Base-by-base conservation (phyloP, 148 eudicot genomes). In the Chenopodium berlandieri region DNA sequence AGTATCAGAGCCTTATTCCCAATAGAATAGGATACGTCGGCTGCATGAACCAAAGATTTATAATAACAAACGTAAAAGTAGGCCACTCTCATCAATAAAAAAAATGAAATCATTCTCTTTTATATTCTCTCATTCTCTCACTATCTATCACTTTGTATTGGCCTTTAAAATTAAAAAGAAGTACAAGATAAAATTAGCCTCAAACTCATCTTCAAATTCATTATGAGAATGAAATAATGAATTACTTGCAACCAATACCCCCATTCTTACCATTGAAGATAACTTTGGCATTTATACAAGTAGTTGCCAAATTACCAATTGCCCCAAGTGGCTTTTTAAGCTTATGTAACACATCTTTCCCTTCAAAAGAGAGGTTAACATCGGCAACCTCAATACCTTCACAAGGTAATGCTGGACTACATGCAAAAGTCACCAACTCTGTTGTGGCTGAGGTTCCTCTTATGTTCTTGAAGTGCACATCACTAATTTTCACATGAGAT, bases 391-490 rank as follows among this genome's bases (percentile, higher is more conserved):
- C 85, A 48, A 87, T 22, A 13, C 86, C 82, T 71, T 82, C 87
- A 65, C 89, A 87, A 31, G 89, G 89, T 23, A 85, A 37, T 12
- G 32, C 54, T 10, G 78, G 37, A 68, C 85, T 87, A 46, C 89
- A 87, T 56, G 67, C 74, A 20, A 87, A 52, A 0, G 83, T 76
- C 4, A 85, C 79, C 76, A 85, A 54, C 12, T 65, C 71, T 46
- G 40, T 83, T 12, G 88, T 77, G 1, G 77, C 74, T 31, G 84
- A 84, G 4, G 92, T 83, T 58, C 90, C 92, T 16, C 69, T 82
- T 60, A 88, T 85, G 63, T 90, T 83, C 67, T 37, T 83, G 76
- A 86, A 90, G 71, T 80, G 84, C 23, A 90, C 85, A 30, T 88
- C 79, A 69, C 83, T 86, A 17, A 90, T 86, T 82, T 88, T 84